Evolutionary conservation across 345 rosid species (phyloP), one percentile per base, ranked within the genome.

Genomic region (Lumnitzera littorea): DNA sequence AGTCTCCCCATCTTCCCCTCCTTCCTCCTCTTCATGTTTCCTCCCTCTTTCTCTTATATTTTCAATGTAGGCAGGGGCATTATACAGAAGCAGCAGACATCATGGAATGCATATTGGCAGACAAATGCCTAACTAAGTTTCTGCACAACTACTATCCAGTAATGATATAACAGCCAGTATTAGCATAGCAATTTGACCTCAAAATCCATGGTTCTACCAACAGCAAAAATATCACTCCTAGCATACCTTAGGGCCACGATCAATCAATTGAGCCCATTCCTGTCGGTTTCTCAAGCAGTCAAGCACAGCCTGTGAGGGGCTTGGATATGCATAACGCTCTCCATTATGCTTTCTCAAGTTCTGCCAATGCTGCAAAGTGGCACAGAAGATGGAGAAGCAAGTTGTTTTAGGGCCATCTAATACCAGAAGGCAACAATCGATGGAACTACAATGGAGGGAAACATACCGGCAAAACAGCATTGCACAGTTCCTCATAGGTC

Each of bases 341-440:
- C 99, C 99, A 63, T 95, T 95, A 68, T 91, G 97, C 83, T 95
- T 95, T 78, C 99, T 83, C 80, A 95, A 74, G 80, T 82, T 87
- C 50, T 84, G 86, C 99, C 99, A 95, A 67, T 95, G 96, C 98
- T 95, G 82, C 64, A 78, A 69, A 70, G 29, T n/a, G 57, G 74
- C 36, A 61, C 46, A 24, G 11, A 56, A 55, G 36, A 62, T 50
- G 58, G 62, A 61, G 20, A 62, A 41, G 48, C 14, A 9, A 24
- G 17, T 8, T 36, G 23, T 61, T 54, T 17, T 56, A 46, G 31
- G n/a, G 51, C 63, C 53, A 41, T 12, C 48, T 29, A 23, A 59
- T 63, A 43, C 57, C 53, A 50, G 49, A 25, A 48, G 72, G 67
- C 41, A 65, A 41, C 15, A 53, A 55, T 51, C 56, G 46, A 15